Conservation (phyloP, 2,329 filamentous ascomycete genomes). For the Diaporthe citrichinensis region DNA sequence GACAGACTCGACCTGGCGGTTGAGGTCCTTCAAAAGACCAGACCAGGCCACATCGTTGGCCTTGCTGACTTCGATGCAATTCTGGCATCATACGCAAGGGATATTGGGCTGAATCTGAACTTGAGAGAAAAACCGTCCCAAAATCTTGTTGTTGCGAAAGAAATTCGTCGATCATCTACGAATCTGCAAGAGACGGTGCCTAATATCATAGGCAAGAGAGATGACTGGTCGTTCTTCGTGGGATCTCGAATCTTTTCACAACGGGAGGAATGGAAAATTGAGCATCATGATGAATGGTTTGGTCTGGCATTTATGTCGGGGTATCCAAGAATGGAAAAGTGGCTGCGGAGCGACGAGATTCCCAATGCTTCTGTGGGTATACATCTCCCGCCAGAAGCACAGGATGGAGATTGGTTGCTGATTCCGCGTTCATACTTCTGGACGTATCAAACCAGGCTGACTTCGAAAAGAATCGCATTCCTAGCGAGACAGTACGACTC, state of each 20-base stretch:
- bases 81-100: not conserved
- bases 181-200: not conserved
- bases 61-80: not conserved
- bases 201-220: not conserved
- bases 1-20: not conserved
- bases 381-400: not conserved
- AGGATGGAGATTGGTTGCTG: not conserved
- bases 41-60: not conserved
- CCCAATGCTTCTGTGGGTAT: not conserved
- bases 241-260: not conserved
- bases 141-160: not conserved
- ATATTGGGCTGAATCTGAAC: not conserved
- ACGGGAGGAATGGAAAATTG: not conserved
- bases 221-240: not conserved
- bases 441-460: not conserved
- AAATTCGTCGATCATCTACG: not conserved
- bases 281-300: not conserved
- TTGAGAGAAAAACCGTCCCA: not conserved
- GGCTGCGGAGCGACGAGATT: not conserved
- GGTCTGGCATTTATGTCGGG: not conserved
- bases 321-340: not conserved
- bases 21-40: not conserved
- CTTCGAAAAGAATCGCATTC: not conserved
- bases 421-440: not conserved
- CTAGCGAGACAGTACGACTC: not conserved